Base-by-base conservation (phyloP, 23 red algal species). In the Pyropia yezoensis region DNA sequence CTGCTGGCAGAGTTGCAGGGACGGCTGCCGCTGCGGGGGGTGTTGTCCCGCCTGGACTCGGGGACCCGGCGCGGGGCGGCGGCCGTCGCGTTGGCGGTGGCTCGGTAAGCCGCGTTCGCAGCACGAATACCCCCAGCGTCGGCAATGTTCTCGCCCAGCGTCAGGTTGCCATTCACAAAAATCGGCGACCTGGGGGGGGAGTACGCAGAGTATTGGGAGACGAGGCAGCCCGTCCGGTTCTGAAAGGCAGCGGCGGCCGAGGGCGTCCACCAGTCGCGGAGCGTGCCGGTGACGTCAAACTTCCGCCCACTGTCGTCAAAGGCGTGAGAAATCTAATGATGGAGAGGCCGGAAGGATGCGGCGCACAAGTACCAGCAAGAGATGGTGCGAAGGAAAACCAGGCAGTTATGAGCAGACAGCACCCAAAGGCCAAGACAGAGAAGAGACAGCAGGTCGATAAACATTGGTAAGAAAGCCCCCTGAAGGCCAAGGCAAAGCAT, bases 291-390 rank as follows among this genome's bases (percentile, higher is more conserved):
- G 49, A 66, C 71, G 60, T 88, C 73, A 49, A 77, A 88, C 34
- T 78, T 66, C 25, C 73, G 65, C 18, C 83, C 83, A 62, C 62
- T 32, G 59, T 78, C 83, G 49, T 96, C 91, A 83, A 96, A 88
- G 2, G 70, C 82, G 50, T 96, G 91, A 12, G 80, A 79, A 49
- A 96, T 73, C 74, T 81, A 45, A 49, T 57, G 77, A 47, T 3
- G 0, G 39, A 6, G 39, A 12, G 39, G 11, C 39, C 7, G 39
- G 39, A 1, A 47, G 39, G 39, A 13, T 12, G 39, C 39, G 39
- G 39, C 12, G 39, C 39, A 13, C 39, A 47, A 47, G 39, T 13
- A 47, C 4, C 39, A 8, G 39, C 0, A 47, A 1, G 39, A 13
- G 39, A 8, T 47, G 9, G 39, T 47, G 0, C 39, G 4, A 47